Evolutionary conservation across 495 filamentous ascomycete genomes (phyloP).

Genomic region (Xylaria sp.): DNA sequence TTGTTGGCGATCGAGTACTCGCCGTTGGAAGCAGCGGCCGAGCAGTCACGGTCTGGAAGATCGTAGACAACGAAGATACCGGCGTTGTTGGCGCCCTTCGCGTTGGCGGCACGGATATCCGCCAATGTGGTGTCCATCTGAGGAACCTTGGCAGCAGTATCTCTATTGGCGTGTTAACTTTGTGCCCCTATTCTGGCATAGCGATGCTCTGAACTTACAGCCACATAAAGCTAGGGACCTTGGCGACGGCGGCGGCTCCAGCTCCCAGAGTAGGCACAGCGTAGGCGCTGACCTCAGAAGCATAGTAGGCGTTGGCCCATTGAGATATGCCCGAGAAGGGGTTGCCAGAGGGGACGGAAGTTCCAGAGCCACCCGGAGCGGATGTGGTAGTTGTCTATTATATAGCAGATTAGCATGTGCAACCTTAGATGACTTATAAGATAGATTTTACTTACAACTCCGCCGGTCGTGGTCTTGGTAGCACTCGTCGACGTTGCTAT

Average conservation of each 20-base stretch:
- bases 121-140: slow-evolving; percentile 55
- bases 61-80: slow-evolving; percentile 65
- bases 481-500: slow-evolving; percentile 17
- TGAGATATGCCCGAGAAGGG: slow-evolving; percentile 60
- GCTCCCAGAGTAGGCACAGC: slow-evolving; percentile 59
- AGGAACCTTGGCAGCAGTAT: slow-evolving; percentile 55
- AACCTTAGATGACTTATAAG: not conserved
- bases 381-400: slow-evolving; percentile 30
- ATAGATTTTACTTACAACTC: not conserved
- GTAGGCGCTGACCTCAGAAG: slow-evolving; percentile 58
- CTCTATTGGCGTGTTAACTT: slow-evolving; percentile 39
- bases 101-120: slow-evolving; percentile 57
- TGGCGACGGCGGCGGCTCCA: slow-evolving; percentile 56
- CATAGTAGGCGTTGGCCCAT: slow-evolving; percentile 66
- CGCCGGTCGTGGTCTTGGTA: slow-evolving; percentile 23
- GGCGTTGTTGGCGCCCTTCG: slow-evolving; percentile 50
- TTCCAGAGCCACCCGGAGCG: slow-evolving; percentile 25
- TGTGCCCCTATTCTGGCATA: not conserved
- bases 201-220: slow-evolving; percentile 48
- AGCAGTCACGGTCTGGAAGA: slow-evolving; percentile 69
- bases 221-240: slow-evolving; percentile 64
- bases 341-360: slow-evolving; percentile 55
- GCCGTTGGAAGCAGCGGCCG: slow-evolving; percentile 68
- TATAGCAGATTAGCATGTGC: slow-evolving; percentile 1
- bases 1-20: slow-evolving; percentile 60